These are phyloP conservation scores for Ambrosia hybrid DNA, from an alignment of 140 eudicot species.

Conservation along the genomic window DNA sequence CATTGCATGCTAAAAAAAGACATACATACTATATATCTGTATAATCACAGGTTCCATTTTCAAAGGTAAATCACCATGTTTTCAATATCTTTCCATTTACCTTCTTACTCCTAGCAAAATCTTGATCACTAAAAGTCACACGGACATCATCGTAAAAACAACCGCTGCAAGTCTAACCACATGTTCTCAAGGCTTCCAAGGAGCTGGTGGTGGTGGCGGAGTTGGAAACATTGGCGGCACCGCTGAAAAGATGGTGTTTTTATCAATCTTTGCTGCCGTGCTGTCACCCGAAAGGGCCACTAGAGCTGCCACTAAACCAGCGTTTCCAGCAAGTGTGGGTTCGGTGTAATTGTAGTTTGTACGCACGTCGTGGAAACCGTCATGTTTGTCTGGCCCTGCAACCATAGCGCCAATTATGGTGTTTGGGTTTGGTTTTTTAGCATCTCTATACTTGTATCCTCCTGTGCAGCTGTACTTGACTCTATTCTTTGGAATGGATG, in stretches of 20 bases:
- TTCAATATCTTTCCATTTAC: constrained; percentile 26
- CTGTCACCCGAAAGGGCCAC: constrained; percentile 83
- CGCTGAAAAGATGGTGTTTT: constrained; percentile 91
- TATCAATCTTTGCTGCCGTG: constrained; percentile 51
- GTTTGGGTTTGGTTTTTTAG: constrained; percentile 70
- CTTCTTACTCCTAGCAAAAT: constrained; percentile 34
- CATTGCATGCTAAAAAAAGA: constrained; percentile 29
- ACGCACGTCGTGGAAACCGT: constrained; percentile 86
- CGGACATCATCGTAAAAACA: constrained; percentile 12
- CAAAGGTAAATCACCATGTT: constrained; percentile 17
- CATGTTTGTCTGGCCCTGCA: constrained; percentile 86
- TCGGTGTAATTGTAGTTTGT: constrained; percentile 92
- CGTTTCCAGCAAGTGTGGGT: constrained; percentile 95
- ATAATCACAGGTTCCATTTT: constrained; percentile 33
- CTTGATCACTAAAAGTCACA: constrained; percentile 30
- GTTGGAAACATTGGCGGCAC: constrained; percentile 97
- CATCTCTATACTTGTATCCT: constrained; percentile 84
- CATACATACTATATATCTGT: constrained; percentile 30
- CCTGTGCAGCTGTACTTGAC: constrained; percentile 85
- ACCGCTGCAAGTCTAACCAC: not conserved
- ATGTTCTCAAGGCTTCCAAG: constrained; percentile 79
- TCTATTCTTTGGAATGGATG: constrained; percentile 85
- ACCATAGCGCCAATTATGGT: constrained; percentile 89
- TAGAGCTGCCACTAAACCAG: constrained; percentile 95
- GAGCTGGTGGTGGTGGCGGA: constrained; percentile 98